A percentile compares a stretch with the other conserved stretches of the same genome.
Evolutionary conservation across 1,284 basidiomycete genomes (phyloP).

Genomic region (Leccinum laetum): DNA sequence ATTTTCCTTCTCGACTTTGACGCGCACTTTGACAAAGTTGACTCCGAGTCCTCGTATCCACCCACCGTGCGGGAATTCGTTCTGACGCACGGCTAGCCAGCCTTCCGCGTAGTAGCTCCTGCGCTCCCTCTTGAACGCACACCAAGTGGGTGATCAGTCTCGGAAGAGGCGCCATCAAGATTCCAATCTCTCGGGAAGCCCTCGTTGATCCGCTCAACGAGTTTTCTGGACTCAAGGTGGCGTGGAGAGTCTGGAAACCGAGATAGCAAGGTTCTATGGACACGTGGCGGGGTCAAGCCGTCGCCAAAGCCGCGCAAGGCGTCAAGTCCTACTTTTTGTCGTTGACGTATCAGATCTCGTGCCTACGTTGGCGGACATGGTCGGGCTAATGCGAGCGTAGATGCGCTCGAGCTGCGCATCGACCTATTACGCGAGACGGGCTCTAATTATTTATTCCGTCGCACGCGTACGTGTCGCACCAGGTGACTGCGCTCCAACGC

Average conservation of each 20-base stretch:
- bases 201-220: too few species aligned
- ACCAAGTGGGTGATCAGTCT: conserved; percentile 81
- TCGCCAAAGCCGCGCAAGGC: conserved; percentile 41
- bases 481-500: conserved; percentile 81
- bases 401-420: conserved; percentile 92
- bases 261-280: conserved; percentile 82
- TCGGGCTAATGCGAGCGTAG: conserved; percentile 81
- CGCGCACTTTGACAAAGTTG: conserved; percentile 50
- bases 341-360: conserved; percentile 88
- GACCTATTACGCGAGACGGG: conserved; percentile 74
- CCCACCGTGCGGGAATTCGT: conserved; percentile 80
- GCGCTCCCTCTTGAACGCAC: conserved; percentile 57
- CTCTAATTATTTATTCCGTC: conserved; percentile 53
- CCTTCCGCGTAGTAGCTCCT: conserved; percentile 71
- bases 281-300: conserved; percentile 79
- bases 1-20: conserved; percentile 89
- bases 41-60: conserved; percentile 53
- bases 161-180: conserved; percentile 42
- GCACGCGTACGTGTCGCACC: conserved; percentile 74
- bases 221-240: too few species aligned
- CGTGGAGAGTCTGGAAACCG: conserved; percentile 11
- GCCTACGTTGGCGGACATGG: conserved; percentile 68
- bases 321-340: conserved; percentile 88
- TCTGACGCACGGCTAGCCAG: conserved; percentile 72
- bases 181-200: too few species aligned